These are phyloP conservation scores for Daldinia bambusicola DNA, from an alignment of 495 filamentous ascomycete species.

Conservation along the genomic window DNA sequence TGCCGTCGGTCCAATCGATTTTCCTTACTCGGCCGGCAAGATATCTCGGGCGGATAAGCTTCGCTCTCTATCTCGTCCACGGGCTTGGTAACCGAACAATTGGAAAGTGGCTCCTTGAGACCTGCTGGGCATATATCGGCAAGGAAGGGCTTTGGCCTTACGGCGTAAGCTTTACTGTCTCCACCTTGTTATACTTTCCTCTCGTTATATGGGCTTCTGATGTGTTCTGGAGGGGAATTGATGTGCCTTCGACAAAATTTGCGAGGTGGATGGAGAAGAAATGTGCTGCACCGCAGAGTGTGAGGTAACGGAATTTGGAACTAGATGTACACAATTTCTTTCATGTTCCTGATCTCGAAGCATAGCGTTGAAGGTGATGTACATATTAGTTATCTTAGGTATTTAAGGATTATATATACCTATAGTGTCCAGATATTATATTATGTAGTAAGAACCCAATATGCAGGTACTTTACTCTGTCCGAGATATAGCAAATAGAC, in stretches of 20 bases:
- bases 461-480: too few relatives aligned
- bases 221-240: slow-evolving; percentile 67
- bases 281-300: slow-evolving; percentile 30
- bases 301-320: slow-evolving; percentile 9
- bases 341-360: slow-evolving; percentile 1
- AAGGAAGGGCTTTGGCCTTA: slow-evolving; percentile 62
- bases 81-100: slow-evolving; percentile 64
- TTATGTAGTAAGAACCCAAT: too few relatives aligned
- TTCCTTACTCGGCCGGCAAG: slow-evolving; percentile 63
- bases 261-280: slow-evolving; percentile 63
- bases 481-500: too few relatives aligned
- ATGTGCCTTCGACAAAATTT: slow-evolving; percentile 65
- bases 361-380: neutral
- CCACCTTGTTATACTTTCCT: slow-evolving; percentile 59
- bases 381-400: neutral
- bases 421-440: too few relatives aligned
- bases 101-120: slow-evolving; percentile 63
- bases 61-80: slow-evolving; percentile 67
- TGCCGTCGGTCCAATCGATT: slow-evolving; percentile 59
- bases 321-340: slow-evolving; percentile 2
- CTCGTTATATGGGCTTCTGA: slow-evolving; percentile 66
- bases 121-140: slow-evolving; percentile 63
- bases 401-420: too few relatives aligned
- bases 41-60: slow-evolving; percentile 68
- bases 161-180: slow-evolving; percentile 59